Percentiles rank a stretch among this genome's conserved stretches.
Evolutionary conservation across 108 stramenopile genomes (phyloP).

Genomic region (Pseudonitzschia pungens): DNA sequence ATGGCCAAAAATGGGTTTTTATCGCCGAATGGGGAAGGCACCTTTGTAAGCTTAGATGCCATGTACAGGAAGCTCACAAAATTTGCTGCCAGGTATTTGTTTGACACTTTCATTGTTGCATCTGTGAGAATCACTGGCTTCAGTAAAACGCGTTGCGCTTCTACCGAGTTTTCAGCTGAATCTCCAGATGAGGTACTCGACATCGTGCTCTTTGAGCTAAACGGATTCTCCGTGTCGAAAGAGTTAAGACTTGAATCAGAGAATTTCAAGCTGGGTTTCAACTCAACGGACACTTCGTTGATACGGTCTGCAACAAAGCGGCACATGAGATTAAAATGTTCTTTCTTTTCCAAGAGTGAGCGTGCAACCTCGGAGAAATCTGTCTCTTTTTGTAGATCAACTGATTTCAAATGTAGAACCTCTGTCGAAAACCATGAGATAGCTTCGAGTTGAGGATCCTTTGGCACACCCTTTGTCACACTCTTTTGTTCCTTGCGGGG

Average conservation of each 20-base stretch:
- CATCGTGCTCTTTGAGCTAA: not conserved
- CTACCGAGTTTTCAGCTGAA: conserved; percentile 4
- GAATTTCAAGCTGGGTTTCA: conserved; percentile 2
- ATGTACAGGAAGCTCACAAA: conserved; percentile 64
- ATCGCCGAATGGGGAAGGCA: conserved; percentile 50
- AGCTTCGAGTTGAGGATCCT: not conserved
- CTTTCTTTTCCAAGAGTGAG: conserved; percentile 38
- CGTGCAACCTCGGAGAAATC: conserved; percentile 18
- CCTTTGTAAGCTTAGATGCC: conserved; percentile 41
- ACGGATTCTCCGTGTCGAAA: not conserved
- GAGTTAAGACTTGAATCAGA: not conserved
- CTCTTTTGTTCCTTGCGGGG: conserved; percentile 9
- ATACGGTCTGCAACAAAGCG: conserved; percentile 41
- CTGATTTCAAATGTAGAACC: conserved; percentile 14
- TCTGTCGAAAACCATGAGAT: conserved; percentile 25
- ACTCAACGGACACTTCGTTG: conserved; percentile 23
- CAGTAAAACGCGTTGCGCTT: conserved; percentile 32
- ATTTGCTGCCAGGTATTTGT: conserved; percentile 58
- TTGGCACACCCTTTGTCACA: not conserved
- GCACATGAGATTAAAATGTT: conserved; percentile 62
- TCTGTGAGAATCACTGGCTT: conserved; percentile 29
- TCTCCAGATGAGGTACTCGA: conserved; percentile 2
- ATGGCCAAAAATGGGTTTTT: conserved; percentile 55
- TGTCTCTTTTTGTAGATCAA: not conserved
- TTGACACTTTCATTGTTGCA: conserved; percentile 19